These are phyloP conservation scores for Malus fusca DNA, from an alignment of 306 rosid species.

Conservation along the genomic window DNA sequence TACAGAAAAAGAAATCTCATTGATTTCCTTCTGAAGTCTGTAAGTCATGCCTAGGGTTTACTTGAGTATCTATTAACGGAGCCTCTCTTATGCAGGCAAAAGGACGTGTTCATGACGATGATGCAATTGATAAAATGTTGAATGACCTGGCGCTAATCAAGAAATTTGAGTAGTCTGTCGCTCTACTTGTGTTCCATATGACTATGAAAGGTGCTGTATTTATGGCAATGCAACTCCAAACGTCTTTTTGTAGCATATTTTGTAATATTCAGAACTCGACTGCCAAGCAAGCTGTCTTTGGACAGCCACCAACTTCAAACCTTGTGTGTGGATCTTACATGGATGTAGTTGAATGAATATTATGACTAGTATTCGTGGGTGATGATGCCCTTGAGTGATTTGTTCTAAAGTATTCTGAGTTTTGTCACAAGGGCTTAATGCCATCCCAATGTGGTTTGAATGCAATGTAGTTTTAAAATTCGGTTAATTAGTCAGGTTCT, in stretches of 20 bases:
- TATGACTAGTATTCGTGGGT: neutral
- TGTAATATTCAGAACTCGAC: neutral
- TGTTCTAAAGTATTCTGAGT: neutral
- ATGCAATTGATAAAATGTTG: slow-evolving; percentile 91
- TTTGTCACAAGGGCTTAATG: neutral
- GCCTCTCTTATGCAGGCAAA: slow-evolving; percentile 49
- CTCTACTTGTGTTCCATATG: neutral
- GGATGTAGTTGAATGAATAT: neutral
- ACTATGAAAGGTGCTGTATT: neutral
- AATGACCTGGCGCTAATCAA: slow-evolving; percentile 75
- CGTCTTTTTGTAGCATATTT: neutral
- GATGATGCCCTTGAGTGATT: neutral
- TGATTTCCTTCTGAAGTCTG: neutral
- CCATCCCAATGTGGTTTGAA: neutral
- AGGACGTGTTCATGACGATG: slow-evolving; percentile 88
- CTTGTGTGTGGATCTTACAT: neutral
- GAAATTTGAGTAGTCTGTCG: slow-evolving; percentile 57
- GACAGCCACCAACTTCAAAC: neutral
- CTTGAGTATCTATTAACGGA: neutral
- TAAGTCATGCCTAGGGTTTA: neutral
- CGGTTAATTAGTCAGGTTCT: neutral
- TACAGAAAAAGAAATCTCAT: neutral
- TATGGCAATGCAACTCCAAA: neutral
- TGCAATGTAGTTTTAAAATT: neutral
- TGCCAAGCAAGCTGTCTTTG: neutral